phyloP scores from a whole-genome alignment of 2,329 filamentous ascomycete genomes.

The Metarhizium anisopliae region DNA sequence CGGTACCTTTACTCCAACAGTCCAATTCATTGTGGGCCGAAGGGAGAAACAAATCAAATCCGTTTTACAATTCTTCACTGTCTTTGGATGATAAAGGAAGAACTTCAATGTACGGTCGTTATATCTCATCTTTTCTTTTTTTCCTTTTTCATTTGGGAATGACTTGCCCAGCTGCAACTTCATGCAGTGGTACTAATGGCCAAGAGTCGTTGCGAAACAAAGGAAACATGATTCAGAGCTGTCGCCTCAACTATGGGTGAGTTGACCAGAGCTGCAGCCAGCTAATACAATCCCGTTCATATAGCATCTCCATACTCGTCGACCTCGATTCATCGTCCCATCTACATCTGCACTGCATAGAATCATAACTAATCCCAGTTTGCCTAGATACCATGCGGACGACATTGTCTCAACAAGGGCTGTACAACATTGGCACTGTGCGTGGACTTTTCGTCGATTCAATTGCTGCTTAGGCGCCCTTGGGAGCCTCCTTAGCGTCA shows the following conservation, averaged over 20 bases:
- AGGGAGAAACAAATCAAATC: not conserved
- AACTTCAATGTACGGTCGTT: slow-evolving; percentile 13
- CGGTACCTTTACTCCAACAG: not conserved
- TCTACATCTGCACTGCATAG: slow-evolving; percentile 25
- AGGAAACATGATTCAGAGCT: slow-evolving; percentile 22
- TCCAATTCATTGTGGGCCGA: not conserved
- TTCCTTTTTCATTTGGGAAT: slow-evolving; percentile 21
- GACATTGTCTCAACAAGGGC: slow-evolving; percentile 14
- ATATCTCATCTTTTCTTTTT: slow-evolving; percentile 29
- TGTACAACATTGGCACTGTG: slow-evolving; percentile 15
- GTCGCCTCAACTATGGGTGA: slow-evolving; percentile 12
- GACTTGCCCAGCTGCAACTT: slow-evolving; percentile 21
- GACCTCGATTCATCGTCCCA: slow-evolving; percentile 30
- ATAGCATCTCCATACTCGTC: slow-evolving; percentile 31
- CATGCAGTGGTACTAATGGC: slow-evolving; percentile 18
- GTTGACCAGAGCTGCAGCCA: slow-evolving; percentile 26
- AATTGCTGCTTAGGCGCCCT: slow-evolving; percentile 46
- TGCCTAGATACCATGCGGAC: slow-evolving; percentile 16
- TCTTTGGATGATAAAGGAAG: slow-evolving; percentile 9
- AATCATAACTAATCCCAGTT: slow-evolving; percentile 21
- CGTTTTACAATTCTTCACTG: slow-evolving; percentile 7
- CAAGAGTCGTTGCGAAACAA: slow-evolving; percentile 27
- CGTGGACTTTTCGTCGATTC: slow-evolving; percentile 10
- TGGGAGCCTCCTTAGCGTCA: slow-evolving; percentile 87
- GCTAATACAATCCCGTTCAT: slow-evolving; percentile 35